Conservation (phyloP, 192 early-diverging fungal species). For the Coemansia sp. region DNA sequence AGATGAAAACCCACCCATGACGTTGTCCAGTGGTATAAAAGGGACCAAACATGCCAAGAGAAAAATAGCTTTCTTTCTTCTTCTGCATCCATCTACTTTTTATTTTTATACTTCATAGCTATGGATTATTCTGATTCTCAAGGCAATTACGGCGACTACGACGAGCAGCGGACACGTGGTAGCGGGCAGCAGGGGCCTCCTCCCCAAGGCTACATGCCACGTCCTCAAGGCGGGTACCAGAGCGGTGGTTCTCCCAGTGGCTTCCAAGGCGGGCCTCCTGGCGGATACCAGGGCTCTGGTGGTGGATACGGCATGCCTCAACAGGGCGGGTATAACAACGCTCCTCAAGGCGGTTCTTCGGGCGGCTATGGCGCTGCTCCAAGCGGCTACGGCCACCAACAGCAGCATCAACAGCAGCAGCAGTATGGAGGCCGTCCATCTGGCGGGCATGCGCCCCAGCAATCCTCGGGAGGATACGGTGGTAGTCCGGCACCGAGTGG, state of each 20-base stretch:
- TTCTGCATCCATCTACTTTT: background rate
- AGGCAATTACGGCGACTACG: conserved; percentile 10
- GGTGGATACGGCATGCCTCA: background rate
- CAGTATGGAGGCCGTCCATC: background rate
- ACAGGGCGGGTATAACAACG: background rate
- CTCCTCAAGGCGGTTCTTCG: background rate
- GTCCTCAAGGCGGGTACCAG: background rate
- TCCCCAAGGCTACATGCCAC: background rate
- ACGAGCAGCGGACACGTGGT: conserved; percentile 6
- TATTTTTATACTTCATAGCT: background rate
- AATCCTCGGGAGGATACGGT: conserved; percentile 3
- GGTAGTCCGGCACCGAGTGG: background rate
- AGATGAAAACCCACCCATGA: no score
- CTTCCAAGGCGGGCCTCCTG: background rate
- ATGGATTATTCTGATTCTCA: conserved; percentile 24
- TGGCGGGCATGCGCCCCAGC: background rate
- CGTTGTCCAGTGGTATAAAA: background rate
- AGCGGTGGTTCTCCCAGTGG: background rate
- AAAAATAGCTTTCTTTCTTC: background rate
- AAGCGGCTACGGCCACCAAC: background rate
- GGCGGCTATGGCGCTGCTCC: background rate
- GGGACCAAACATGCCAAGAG: background rate
- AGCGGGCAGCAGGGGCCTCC: background rate
- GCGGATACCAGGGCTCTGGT: background rate
- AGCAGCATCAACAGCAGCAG: background rate